A percentile compares a stretch with the other conserved stretches of the same genome.
Evolutionary conservation across 768 basidiomycete species (phyloP).

Genomic region (Termitomyces sp.): DNA sequence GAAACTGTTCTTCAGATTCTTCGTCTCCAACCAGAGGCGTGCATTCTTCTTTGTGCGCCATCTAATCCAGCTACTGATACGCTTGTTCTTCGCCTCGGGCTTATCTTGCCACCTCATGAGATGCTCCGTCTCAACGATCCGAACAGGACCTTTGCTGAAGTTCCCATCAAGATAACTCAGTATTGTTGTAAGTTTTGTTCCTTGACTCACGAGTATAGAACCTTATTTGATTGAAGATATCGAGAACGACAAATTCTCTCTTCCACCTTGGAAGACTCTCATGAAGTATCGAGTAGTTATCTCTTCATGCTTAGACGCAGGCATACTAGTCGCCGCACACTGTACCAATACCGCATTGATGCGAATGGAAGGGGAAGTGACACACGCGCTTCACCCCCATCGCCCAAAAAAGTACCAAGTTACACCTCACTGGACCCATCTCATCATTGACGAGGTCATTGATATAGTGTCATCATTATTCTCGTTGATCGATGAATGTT

Average conservation of each 20-base stretch:
- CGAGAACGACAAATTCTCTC: constrained; percentile 37
- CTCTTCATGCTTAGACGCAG: constrained; percentile 41
- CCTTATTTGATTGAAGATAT: constrained; percentile 25
- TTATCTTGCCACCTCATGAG: constrained; percentile 31
- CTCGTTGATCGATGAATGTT: not conserved
- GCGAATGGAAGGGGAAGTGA: constrained; percentile 32
- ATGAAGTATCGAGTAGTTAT: constrained; percentile 43
- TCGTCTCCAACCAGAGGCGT: constrained; percentile 37
- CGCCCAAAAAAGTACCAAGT: constrained; percentile 21
- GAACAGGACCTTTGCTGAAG: constrained; percentile 45
- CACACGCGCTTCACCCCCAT: constrained; percentile 33
- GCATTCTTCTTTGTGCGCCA: constrained; percentile 44
- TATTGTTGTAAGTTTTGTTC: constrained; percentile 36
- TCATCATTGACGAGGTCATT: constrained; percentile 43
- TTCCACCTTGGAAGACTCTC: constrained; percentile 40
- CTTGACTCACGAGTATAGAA: not conserved
- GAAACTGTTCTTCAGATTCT: constrained; percentile 47
- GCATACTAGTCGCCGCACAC: constrained; percentile 35
- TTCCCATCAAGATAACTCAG: constrained; percentile 36
- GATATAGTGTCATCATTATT: not conserved
- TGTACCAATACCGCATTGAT: constrained; percentile 38
- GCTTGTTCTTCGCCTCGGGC: constrained; percentile 33
- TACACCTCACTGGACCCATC: constrained; percentile 46
- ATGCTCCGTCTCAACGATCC: constrained; percentile 44
- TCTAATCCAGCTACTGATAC: constrained; percentile 50